Conservation (phyloP, 2,329 filamentous ascomycete species). For the Penicillium sp. region DNA sequence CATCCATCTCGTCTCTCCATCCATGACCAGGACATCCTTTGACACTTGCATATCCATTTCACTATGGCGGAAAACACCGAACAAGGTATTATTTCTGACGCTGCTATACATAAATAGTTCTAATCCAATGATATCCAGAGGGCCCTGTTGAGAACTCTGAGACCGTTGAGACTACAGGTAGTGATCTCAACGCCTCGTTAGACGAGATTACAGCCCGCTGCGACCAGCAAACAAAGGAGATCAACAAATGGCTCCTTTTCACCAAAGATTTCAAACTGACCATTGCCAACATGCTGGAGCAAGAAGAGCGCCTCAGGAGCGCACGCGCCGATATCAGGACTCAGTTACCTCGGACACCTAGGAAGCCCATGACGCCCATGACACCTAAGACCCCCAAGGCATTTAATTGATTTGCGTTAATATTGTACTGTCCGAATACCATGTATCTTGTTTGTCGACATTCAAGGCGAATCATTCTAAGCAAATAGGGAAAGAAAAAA, state of each 20-base stretch:
- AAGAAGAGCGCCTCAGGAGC: neutral
- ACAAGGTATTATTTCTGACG: neutral
- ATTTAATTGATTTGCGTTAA: neutral
- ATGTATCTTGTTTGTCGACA: neutral
- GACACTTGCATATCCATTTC: no score
- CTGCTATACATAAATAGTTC: neutral
- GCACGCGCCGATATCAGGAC: neutral
- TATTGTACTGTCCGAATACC: neutral
- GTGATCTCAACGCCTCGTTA: neutral
- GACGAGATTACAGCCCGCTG: conserved; percentile 1
- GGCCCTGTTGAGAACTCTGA: neutral
- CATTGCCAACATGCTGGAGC: neutral
- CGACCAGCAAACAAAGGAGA: neutral
- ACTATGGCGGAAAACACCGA: neutral
- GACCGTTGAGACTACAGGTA: neutral
- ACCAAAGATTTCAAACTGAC: neutral
- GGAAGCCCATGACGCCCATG: neutral
- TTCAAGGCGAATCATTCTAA: neutral
- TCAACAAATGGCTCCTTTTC: neutral
- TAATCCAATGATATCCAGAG: neutral
- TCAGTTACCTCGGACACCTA: neutral
- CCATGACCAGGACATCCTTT: no score
- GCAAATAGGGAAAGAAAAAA: neutral
- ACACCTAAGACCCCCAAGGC: neutral
- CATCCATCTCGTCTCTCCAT: no score